Percentiles rank a stretch among this genome's conserved stretches.
These are phyloP conservation scores for Nitzschia sp. DNA, from an alignment of 108 stramenopile species.

Conservation along the genomic window DNA sequence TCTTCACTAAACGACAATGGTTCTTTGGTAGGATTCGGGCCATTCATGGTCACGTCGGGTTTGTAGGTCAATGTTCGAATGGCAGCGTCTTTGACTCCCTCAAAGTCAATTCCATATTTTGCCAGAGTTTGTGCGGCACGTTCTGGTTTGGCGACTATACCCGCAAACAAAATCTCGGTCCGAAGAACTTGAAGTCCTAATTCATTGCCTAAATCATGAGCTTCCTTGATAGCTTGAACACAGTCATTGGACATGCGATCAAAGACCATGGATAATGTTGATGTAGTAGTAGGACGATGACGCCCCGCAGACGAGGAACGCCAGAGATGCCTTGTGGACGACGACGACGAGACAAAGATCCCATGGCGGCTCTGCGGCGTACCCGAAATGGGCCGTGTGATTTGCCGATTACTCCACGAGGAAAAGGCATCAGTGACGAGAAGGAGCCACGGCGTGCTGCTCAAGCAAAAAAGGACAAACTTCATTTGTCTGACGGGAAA, in stretches of 20 bases:
- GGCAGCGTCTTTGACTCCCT: conserved; percentile 32
- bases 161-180: conserved; percentile 62
- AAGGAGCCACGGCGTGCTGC: too few relatives aligned
- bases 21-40: conserved; percentile 34
- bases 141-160: conserved; percentile 67
- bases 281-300: neutral
- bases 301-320: neutral
- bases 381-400: too few relatives aligned
- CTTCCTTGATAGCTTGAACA: conserved; percentile 46
- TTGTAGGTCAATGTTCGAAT: conserved; percentile 28
- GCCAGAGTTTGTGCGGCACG: conserved; percentile 51
- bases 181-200: conserved; percentile 50
- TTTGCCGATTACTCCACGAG: too few relatives aligned
- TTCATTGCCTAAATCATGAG: conserved; percentile 61
- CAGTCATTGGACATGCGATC: conserved; percentile 80
- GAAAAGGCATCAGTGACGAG: too few relatives aligned
- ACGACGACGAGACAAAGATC: neutral
- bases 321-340: neutral
- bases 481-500: too few relatives aligned
- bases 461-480: too few relatives aligned
- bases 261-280: neutral
- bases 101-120: conserved; percentile 48
- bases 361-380: neutral
- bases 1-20: conserved; percentile 70
- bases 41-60: conserved; percentile 1